Conservation (phyloP, 305 asterid genomes). For the Salvia sclarea region DNA sequence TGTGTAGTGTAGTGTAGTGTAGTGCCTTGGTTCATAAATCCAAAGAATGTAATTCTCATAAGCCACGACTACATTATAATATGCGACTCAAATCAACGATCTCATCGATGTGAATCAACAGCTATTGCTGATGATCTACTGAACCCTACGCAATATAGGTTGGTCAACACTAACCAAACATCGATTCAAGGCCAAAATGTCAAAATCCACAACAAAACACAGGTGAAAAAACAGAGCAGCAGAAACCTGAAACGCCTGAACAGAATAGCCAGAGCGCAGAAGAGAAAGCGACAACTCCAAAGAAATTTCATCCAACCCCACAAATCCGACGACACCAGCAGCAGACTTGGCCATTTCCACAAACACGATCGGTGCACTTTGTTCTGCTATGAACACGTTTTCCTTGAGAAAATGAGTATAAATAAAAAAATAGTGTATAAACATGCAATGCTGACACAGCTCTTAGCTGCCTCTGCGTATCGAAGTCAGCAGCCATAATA, state of each 20-base stretch:
- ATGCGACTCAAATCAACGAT: background rate
- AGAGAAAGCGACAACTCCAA: slow-evolving; percentile 75
- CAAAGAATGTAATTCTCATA: background rate
- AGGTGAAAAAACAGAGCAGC: background rate
- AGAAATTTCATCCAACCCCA: slow-evolving; percentile 77
- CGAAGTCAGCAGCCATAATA: too few species aligned
- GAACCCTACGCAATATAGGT: background rate
- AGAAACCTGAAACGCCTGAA: slow-evolving; percentile 76
- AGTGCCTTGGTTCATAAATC: background rate
- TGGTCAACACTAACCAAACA: too few species aligned
- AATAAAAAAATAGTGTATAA: too few species aligned
- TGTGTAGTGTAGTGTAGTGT: too few species aligned
- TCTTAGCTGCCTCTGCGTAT: too few species aligned
- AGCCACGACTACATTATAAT: background rate
- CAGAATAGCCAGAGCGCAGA: slow-evolving; percentile 56
- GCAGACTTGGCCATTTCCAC: slow-evolving; percentile 52
- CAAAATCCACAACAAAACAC: background rate
- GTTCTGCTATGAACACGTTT: background rate
- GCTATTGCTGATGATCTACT: background rate
- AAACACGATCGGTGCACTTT: background rate
- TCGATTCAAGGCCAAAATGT: too few species aligned
- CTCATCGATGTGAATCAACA: background rate
- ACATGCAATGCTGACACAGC: too few species aligned
- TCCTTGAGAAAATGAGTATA: too few species aligned
- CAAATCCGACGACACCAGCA: slow-evolving; percentile 56